These are phyloP conservation scores for Kodamaea ohmeri DNA, from an alignment of 1,139 yeast genomes.

Conservation along the genomic window DNA sequence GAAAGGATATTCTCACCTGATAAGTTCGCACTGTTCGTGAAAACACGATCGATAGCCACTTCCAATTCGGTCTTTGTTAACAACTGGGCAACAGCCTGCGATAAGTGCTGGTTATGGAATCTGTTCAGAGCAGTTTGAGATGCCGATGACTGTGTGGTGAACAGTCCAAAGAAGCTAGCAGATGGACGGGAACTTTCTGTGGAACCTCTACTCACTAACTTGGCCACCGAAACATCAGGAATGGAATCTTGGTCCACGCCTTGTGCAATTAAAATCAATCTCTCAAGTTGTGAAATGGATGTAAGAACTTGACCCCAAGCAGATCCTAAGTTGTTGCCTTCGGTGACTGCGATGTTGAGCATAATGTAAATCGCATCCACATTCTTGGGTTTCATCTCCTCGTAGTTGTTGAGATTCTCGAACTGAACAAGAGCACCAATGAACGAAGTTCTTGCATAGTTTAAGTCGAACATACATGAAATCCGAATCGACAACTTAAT, in stretches of 20 bases:
- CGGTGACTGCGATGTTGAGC: slow-evolving; percentile 73
- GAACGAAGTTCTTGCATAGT: slow-evolving; percentile 84
- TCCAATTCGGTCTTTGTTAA: slow-evolving; percentile 74
- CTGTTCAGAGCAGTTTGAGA: slow-evolving; percentile 44
- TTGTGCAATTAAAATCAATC: slow-evolving; percentile 82
- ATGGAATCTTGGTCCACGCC: slow-evolving; percentile 83
- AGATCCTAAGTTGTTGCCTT: slow-evolving; percentile 64
- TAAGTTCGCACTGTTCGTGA: slow-evolving; percentile 76
- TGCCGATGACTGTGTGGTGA: slow-evolving; percentile 33
- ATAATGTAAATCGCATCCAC: slow-evolving; percentile 75
- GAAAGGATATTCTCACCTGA: slow-evolving; percentile 82
- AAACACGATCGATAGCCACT: slow-evolving; percentile 82
- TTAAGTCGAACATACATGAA: slow-evolving; percentile 80
- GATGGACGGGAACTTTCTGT: slow-evolving; percentile 49
- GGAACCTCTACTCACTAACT: slow-evolving; percentile 57
- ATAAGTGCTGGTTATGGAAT: slow-evolving; percentile 45
- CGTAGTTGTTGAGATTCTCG: slow-evolving; percentile 73
- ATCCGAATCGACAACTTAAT: slow-evolving; percentile 77
- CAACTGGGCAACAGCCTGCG: slow-evolving; percentile 41
- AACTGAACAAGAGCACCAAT: slow-evolving; percentile 88
- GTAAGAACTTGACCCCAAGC: slow-evolving; percentile 86
- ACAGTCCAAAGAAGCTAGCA: slow-evolving; percentile 51
- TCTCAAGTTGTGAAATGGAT: slow-evolving; percentile 85
- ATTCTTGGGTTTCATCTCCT: slow-evolving; percentile 76
- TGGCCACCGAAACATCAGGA: slow-evolving; percentile 82